Conservation (phyloP, 768 basidiomycete species). For the Phylloporus arenicola region DNA sequence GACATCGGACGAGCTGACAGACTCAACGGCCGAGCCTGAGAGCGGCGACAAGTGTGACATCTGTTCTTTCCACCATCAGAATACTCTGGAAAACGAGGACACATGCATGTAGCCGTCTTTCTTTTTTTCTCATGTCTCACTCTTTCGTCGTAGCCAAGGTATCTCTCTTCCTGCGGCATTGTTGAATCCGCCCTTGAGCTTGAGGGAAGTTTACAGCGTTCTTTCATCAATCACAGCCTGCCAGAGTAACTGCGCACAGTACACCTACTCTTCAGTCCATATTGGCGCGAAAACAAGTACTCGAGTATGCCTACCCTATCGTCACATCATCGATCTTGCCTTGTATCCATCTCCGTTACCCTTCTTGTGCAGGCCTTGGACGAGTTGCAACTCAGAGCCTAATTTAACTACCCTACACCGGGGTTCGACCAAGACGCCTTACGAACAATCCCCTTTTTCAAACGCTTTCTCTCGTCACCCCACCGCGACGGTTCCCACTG, state of each 20-base stretch:
- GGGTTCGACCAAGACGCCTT: constrained; percentile 62
- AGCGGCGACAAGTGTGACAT: too few species aligned
- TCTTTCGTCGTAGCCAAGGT: constrained; percentile 82
- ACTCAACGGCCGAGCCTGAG: too few species aligned
- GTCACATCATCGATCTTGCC: neutral
- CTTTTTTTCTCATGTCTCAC: constrained; percentile 1
- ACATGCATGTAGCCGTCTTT: constrained; percentile 59
- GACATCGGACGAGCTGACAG: constrained; percentile 80
- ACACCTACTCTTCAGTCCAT: constrained; percentile 84
- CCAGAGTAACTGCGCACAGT: constrained; percentile 92
- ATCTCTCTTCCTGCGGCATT: constrained; percentile 93
- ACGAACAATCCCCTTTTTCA: constrained; percentile 61
- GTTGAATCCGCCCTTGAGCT: constrained; percentile 96
- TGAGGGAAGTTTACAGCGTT: constrained; percentile 1
- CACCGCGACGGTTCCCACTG: too few species aligned
- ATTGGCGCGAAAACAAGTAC: constrained; percentile 86
- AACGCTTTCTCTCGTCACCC: constrained; percentile 43
- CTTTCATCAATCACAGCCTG: constrained; percentile 55
- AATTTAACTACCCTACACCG: constrained; percentile 60
- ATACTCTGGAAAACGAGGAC: too few species aligned
- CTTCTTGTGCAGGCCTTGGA: constrained; percentile 76
- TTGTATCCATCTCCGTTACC: constrained; percentile 47
- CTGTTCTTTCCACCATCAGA: too few species aligned
- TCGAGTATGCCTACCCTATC: constrained; percentile 47
- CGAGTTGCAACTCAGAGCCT: constrained; percentile 51